Conservation (phyloP, 306 rosid genomes). For the Nissolia schottii region DNA sequence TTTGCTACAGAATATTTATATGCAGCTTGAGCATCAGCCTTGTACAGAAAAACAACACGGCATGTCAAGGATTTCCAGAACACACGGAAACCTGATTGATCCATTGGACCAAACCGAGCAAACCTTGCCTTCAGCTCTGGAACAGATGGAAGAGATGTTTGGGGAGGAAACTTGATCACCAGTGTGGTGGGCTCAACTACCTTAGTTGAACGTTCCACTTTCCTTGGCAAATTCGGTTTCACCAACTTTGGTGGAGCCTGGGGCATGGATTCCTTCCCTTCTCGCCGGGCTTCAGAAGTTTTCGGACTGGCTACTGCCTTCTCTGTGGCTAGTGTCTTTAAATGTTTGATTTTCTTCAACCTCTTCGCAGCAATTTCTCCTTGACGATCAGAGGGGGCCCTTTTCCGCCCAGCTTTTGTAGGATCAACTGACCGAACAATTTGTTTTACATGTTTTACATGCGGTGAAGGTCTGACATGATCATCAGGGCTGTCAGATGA, state of each 20-base stretch:
- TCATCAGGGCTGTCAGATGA: slow-evolving; percentile 42
- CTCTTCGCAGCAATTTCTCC: slow-evolving; percentile 87
- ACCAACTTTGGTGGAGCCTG: slow-evolving; percentile 26
- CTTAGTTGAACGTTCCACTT: slow-evolving; percentile 42
- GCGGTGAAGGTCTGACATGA: slow-evolving; percentile 43
- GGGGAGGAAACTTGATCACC: slow-evolving; percentile 91
- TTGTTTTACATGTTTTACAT: slow-evolving; percentile 54
- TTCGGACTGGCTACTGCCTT: slow-evolving; percentile 50
- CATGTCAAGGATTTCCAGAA: slow-evolving; percentile 89
- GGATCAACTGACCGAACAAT: slow-evolving; percentile 67
- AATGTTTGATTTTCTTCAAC: slow-evolving; percentile 58
- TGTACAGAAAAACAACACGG: slow-evolving; percentile 79
- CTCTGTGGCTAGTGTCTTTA: slow-evolving; percentile 63
- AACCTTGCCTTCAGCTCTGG: slow-evolving; percentile 95
- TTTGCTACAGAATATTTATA: slow-evolving; percentile 53
- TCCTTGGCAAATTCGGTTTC: slow-evolving; percentile 44
- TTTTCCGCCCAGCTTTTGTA: slow-evolving; percentile 73
- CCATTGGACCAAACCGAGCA: slow-evolving; percentile 94
- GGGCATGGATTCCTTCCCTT: slow-evolving; percentile 45
- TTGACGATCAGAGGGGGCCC: slow-evolving; percentile 84
- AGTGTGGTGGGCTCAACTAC: slow-evolving; percentile 67
- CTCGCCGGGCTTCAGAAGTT: slow-evolving; percentile 50
- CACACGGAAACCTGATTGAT: slow-evolving; percentile 79
- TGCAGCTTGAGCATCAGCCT: slow-evolving; percentile 82
- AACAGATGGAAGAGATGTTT: slow-evolving; percentile 80